phyloP scores from a whole-genome alignment of 495 filamentous ascomycete species.

The Penicillium roqueforti region DNA sequence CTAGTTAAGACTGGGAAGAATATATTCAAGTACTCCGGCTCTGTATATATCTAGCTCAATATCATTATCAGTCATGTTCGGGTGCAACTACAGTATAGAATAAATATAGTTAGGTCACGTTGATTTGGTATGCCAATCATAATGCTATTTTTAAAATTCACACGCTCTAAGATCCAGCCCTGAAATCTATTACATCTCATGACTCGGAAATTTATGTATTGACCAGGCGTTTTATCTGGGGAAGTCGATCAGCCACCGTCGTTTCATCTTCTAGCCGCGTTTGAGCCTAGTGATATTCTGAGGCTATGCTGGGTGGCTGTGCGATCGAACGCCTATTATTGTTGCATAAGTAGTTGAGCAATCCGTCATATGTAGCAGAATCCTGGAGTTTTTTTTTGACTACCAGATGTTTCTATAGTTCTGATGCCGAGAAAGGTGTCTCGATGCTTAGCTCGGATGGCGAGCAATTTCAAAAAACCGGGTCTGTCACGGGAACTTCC shows the following conservation, averaged over 20 bases:
- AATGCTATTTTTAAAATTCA: background rate
- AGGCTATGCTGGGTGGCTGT: slow-evolving; percentile 3
- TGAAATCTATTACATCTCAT: background rate
- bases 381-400: background rate
- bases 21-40: too few relatives aligned
- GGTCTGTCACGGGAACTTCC: background rate
- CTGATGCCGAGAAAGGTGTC: background rate
- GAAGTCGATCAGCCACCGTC: slow-evolving; percentile 8
- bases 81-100: background rate
- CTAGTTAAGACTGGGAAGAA: too few relatives aligned
- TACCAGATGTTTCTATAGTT: background rate
- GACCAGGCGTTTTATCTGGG: slow-evolving; percentile 5
- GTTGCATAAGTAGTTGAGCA: background rate
- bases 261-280: slow-evolving; percentile 11
- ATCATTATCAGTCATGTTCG: background rate
- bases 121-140: background rate
- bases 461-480: background rate
- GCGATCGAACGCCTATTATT: background rate
- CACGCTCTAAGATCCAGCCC: slow-evolving; percentile 3
- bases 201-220: slow-evolving; percentile 2
- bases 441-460: slow-evolving; percentile 4
- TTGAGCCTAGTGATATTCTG: slow-evolving; percentile 5
- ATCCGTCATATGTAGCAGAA: background rate
- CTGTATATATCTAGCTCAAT: too few relatives aligned
- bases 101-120: background rate